phyloP scores from a whole-genome alignment of 2,329 filamentous ascomycete species.

The Aspergillus sp. region DNA sequence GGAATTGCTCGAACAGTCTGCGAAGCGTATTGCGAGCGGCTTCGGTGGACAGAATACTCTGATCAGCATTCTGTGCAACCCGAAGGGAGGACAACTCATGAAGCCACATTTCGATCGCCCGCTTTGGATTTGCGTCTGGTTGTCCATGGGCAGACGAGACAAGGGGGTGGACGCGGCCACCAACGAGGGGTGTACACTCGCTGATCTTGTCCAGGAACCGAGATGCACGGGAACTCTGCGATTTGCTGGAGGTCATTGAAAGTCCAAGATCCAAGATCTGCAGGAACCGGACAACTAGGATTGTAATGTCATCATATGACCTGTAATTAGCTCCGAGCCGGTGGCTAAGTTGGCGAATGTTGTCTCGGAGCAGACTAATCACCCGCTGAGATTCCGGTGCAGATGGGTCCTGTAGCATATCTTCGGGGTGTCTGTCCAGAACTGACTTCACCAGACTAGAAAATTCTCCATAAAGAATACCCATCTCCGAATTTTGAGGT shows the following conservation, averaged over 20 bases:
- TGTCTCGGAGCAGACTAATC: conserved; percentile 48
- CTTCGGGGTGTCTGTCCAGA: conserved; percentile 43
- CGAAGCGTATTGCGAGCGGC: conserved; percentile 58
- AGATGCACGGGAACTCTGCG: conserved; percentile 13
- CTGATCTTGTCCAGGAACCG: conserved; percentile 30
- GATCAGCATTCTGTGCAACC: conserved; percentile 33
- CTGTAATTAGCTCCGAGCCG: conserved; percentile 70
- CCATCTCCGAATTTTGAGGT: conserved; percentile 66
- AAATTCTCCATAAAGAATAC: conserved; percentile 78
- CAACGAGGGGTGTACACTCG: conserved; percentile 40
- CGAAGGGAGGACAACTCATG: conserved; percentile 38
- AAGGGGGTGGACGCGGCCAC: conserved; percentile 24
- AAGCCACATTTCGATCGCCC: conserved; percentile 35
- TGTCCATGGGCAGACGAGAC: conserved; percentile 8
- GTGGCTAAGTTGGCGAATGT: conserved; percentile 67
- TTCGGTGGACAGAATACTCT: conserved; percentile 37
- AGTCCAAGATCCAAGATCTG: conserved; percentile 76
- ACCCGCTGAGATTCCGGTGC: conserved; percentile 27
- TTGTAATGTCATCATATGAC: conserved; percentile 81
- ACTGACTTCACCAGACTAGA: conserved; percentile 69
- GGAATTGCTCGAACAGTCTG: conserved; percentile 69
- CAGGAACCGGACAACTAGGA: conserved; percentile 75
- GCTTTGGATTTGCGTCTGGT: conserved; percentile 17
- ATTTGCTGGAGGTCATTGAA: conserved; percentile 51
- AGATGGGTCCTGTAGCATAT: conserved; percentile 21